Evolutionary conservation across 495 filamentous ascomycete species (phyloP), one percentile per base, ranked within the genome.

Genomic region (Parathielavia hyrcaniae): DNA sequence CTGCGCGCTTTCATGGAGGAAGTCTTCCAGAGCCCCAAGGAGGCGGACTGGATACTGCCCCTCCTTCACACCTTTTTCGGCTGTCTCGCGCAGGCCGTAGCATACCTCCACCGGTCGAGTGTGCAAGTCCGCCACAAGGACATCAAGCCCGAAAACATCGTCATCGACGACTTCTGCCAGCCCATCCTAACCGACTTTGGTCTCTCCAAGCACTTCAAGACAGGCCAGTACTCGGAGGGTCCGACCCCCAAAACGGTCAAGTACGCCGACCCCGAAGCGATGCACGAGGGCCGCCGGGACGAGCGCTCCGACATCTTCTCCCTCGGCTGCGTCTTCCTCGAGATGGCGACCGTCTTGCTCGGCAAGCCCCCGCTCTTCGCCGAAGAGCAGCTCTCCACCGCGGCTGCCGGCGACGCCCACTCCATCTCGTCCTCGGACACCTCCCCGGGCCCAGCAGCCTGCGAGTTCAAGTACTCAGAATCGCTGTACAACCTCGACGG

Each of bases 241-340:
- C 67, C 69, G 5, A 69, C 67, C 4, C 62, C 50, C 17, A 70
- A 73, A 48, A 74, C 73, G 5, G 62, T 58, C 11, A 71, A 67
- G 35, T 82, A 79, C 59, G 73, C 71, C 22, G 72, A 76, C 10
- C 79, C 79, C 4, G 77, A 80, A 61, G 71, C 70, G 4, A 65
- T 65, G n/a, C 53, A 64, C 19, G 61, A 73, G 51, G 62, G 62
- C 2, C 43, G 48, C n/a, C 70, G 75, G 2, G 73, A 74, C 30
- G 66, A 69, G n/a, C 67, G 69, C 11, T 75, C 72, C 12, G 78
- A 81, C 61, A 65, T 79, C 2, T 81, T 75, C 67, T 72, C 72
- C 1, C 68, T 81, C 4, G 78, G 77, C 13, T 78, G 76, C 52
- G 72, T 81, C 12, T 78, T 66, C 52, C 69, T 79, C 4, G 77